A percentile compares a stretch with the other conserved stretches of the same genome.
phyloP scores from a whole-genome alignment of 2,329 filamentous ascomycete genomes.

The Tetracladium maxilliforme region DNA sequence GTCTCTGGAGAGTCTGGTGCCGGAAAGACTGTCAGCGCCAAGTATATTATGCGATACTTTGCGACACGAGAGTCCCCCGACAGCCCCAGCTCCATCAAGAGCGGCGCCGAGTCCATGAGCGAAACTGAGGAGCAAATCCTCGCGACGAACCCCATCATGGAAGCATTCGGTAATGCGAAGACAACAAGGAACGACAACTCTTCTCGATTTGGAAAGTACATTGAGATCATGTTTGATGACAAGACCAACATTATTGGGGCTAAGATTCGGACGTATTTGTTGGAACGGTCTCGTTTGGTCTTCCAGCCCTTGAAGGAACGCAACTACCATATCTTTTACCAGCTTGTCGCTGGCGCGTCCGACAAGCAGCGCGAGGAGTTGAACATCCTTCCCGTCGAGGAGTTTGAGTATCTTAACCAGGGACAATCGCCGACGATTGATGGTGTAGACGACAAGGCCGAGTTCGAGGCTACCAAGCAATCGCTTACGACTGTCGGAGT shows the following conservation, averaged over 20 bases:
- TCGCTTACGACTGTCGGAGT: constrained; percentile 86
- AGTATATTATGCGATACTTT: constrained; percentile 99
- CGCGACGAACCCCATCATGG: constrained; percentile 98
- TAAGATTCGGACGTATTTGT: constrained; percentile 88
- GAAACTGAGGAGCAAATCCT: constrained; percentile 98
- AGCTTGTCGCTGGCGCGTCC: constrained; percentile 83
- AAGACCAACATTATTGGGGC: constrained; percentile 94
- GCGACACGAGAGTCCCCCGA: constrained; percentile 91
- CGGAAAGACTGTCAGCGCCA: constrained; percentile 96
- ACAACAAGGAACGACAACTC: constrained; percentile 99
- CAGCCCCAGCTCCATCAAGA: constrained; percentile 63
- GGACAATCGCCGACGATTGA: constrained; percentile 84
- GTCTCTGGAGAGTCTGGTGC: constrained; percentile 99
- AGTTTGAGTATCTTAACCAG: constrained; percentile 94
- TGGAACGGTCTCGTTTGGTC: constrained; percentile 89
- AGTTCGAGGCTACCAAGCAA: constrained; percentile 77
- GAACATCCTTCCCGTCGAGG: constrained; percentile 65
- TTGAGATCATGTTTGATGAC: constrained; percentile 98
- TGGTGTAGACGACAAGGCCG: constrained; percentile 87
- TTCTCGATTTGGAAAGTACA: constrained; percentile 97
- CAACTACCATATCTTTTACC: constrained; percentile 99
- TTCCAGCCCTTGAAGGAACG: constrained; percentile 96
- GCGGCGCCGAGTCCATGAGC: constrained; percentile 72
- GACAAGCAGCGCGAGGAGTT: constrained; percentile 71
- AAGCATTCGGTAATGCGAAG: constrained; percentile 98